Evolutionary conservation across 345 rosid genomes (phyloP), one percentile per base, ranked within the genome.

Genomic region (Eucalyptus tenuipes): DNA sequence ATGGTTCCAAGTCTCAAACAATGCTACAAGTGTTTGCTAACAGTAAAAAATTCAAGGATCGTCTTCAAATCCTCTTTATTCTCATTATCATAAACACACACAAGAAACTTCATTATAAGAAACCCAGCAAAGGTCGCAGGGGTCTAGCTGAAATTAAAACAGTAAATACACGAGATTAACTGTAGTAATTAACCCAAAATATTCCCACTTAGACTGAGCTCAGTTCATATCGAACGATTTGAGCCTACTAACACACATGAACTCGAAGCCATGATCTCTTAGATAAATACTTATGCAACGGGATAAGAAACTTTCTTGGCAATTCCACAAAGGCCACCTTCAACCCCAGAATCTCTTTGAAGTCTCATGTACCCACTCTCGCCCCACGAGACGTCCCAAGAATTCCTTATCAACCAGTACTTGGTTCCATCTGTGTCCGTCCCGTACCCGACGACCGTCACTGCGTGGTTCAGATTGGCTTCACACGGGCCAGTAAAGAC

Each of bases 321-420:
- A 87, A 94, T 89, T 85, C 95, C 95, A 88, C 96, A 94, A 49
- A 85, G 68, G 61, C 96, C 96, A 80, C 91, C 64, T 24, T 89
- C 88, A 27, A 86, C 90, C 7, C 16, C 88, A 13, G 84, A 88
- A 53, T 86, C 94, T 87, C 96, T 93, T 31, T 85, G 87, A 80
- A 95, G 89, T 89, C 92, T 93, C 90, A 95, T 91, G 75, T 92
- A 93, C 49, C 95, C 96, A 24, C 44, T 24, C 86, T 93, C 96
- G 13, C 95, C 96, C 95, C 94, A 94, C 3, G 55, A 86, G 29
- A 25, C 2, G 0, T 94, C 96, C 97, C 96, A 94, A 8, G 96
- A 95, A 31, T 95, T 95, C 88, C 92, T 95, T 22, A 94, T 33
- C 44, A 94, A 13, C 97, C 96, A 93, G 64, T 92, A 93, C 80